These are phyloP conservation scores for Salix exigua DNA, from an alignment of 345 rosid species.

Conservation along the genomic window DNA sequence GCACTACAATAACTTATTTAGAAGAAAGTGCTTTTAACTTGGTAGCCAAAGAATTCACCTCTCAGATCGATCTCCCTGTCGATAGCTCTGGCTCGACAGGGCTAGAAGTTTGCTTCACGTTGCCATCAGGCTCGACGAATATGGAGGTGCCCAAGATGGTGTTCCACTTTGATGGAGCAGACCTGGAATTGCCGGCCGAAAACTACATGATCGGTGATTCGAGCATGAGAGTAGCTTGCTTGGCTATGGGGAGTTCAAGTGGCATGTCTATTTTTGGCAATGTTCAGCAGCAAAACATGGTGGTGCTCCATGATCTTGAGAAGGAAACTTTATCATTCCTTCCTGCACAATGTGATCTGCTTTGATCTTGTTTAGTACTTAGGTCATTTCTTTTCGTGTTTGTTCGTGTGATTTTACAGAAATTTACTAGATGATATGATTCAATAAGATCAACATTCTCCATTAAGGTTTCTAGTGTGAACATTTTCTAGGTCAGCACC, in stretches of 20 bases:
- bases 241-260: constrained; percentile 84
- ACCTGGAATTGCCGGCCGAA: constrained; percentile 74
- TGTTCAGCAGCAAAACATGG: constrained; percentile 78
- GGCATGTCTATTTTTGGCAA: constrained; percentile 91
- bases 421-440: background rate
- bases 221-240: constrained; percentile 51
- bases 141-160: constrained; percentile 62
- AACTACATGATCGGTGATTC: constrained; percentile 78
- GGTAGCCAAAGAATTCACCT: constrained; percentile 50
- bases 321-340: constrained; percentile 64
- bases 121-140: constrained; percentile 34
- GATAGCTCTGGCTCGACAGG: constrained; percentile 56
- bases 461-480: background rate
- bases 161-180: constrained; percentile 70
- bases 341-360: constrained; percentile 55
- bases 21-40: constrained; percentile 48
- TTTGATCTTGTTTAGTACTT: constrained; percentile 19
- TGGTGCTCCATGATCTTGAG: constrained; percentile 66
- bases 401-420: background rate
- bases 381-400: background rate
- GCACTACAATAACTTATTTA: constrained; percentile 79
- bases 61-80: constrained; percentile 43
- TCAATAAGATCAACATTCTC: background rate
- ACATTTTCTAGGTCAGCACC: background rate
- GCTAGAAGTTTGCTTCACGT: constrained; percentile 70